Percentiles rank a stretch among this genome's conserved stretches.
These are phyloP conservation scores for Phalaenopsis equestris DNA, from an alignment of 106 monocot species.

Conservation along the genomic window DNA sequence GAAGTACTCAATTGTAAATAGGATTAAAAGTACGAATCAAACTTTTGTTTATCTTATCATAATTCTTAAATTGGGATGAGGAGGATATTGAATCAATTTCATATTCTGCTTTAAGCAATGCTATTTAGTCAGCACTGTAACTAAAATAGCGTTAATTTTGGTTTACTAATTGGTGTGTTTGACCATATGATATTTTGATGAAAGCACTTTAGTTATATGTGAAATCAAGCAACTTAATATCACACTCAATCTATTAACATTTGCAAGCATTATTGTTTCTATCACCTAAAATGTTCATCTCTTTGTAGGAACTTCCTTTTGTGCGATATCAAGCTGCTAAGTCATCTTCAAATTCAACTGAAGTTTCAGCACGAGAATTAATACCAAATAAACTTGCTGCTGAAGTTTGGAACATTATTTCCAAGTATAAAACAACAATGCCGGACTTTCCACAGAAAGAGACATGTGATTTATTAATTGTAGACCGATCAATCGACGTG, in stretches of 20 bases:
- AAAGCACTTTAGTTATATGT: neutral
- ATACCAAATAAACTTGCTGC: conserved; percentile 58
- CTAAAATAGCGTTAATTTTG: neutral
- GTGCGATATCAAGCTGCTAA: conserved; percentile 66
- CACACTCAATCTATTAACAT: neutral
- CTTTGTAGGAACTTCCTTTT: conserved; percentile 53
- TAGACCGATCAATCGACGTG: conserved; percentile 64
- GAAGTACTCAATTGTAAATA: neutral
- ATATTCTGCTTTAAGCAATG: neutral
- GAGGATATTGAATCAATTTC: conserved; percentile 1
- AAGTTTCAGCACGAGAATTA: conserved; percentile 32
- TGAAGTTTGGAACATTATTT: conserved; percentile 53
- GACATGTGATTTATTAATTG: conserved; percentile 67
- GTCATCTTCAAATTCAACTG: conserved; percentile 29
- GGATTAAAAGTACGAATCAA: neutral
- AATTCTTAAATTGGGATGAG: neutral
- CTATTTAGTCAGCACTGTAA: neutral
- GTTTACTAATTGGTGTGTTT: neutral
- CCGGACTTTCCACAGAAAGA: conserved; percentile 70
- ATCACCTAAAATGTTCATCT: neutral
- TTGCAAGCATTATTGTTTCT: neutral
- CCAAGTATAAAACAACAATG: conserved; percentile 51
- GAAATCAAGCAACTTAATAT: neutral
- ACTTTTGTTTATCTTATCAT: neutral
- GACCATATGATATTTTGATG: neutral